Percentiles rank a stretch among this genome's conserved stretches.
phyloP scores from a whole-genome alignment of 1,284 basidiomycete species.

The Ceratobasidium sp. region DNA sequence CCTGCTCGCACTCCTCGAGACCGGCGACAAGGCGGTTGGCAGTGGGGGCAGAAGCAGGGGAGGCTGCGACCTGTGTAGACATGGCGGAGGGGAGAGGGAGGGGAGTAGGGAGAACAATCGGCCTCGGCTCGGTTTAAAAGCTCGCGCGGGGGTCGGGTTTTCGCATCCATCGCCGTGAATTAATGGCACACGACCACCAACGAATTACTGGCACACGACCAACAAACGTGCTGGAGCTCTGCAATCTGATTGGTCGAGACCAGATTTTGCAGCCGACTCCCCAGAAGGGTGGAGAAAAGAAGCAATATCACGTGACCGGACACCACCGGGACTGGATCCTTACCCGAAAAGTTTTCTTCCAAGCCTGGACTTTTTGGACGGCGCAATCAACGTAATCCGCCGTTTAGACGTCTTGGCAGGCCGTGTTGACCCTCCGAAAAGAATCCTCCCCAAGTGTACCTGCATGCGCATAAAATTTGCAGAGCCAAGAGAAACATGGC shows the following conservation, averaged over 20 bases:
- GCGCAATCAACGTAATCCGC: not conserved
- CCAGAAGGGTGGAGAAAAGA: not conserved
- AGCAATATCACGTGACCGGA: slow-evolving; percentile 1
- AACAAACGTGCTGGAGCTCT: slow-evolving; percentile 14
- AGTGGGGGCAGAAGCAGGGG: slow-evolving; percentile 1
- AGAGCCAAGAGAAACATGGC: too few species aligned
- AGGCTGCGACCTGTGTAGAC: not conserved
- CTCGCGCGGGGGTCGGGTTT: not conserved
- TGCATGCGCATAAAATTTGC: too few species aligned
- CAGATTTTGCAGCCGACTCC: not conserved
- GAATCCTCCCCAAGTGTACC: too few species aligned
- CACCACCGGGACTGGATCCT: not conserved
- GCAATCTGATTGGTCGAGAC: slow-evolving; percentile 22
- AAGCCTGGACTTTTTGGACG: not conserved
- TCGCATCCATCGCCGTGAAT: slow-evolving; percentile 14
- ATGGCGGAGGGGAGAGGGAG: slow-evolving; percentile 1
- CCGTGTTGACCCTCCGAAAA: too few species aligned
- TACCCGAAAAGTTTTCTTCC: not conserved
- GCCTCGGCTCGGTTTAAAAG: not conserved
- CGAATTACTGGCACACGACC: slow-evolving; percentile 36
- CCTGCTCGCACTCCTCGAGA: slow-evolving; percentile 45
- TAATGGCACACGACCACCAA: slow-evolving; percentile 37
- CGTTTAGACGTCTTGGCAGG: not conserved
- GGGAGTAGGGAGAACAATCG: not conserved
- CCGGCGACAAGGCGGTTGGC: slow-evolving; percentile 37